Conservation (phyloP, 148 eudicot genomes). For the Nyssa sinensis region DNA sequence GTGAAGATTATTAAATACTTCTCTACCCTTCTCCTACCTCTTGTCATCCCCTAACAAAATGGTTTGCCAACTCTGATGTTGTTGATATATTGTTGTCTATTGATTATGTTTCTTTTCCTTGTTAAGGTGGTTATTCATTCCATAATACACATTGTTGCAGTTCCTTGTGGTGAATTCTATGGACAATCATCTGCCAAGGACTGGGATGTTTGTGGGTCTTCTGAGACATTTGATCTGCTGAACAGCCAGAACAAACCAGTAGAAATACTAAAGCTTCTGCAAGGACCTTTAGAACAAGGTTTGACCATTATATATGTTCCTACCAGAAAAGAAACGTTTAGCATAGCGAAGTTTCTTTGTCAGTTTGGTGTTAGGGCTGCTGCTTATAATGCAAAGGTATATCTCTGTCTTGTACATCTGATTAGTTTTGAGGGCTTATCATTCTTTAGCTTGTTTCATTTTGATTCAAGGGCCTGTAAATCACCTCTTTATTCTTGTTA, state of each 20-base stretch:
- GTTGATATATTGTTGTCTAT: background rate
- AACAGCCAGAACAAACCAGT: constrained; percentile 24
- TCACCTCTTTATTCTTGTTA: background rate
- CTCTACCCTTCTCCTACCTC: background rate
- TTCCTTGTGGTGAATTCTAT: constrained; percentile 75
- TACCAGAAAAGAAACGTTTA: constrained; percentile 70
- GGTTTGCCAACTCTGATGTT: background rate
- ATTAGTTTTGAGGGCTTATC: background rate
- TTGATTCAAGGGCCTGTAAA: background rate
- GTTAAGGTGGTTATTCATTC: background rate
- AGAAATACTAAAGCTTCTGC: constrained; percentile 25
- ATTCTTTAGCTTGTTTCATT: background rate
- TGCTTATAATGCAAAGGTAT: constrained; percentile 84
- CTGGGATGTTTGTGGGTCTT: constrained; percentile 19
- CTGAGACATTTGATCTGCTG: constrained; percentile 20
- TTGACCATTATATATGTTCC: constrained; percentile 82
- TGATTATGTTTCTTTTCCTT: background rate
- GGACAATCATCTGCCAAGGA: constrained; percentile 37
- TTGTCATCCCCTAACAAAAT: background rate
- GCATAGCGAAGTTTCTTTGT: constrained; percentile 60
- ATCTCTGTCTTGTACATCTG: background rate
- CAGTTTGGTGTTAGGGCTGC: constrained; percentile 75
- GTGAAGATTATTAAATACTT: background rate
- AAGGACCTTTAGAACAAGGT: constrained; percentile 48
- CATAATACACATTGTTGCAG: constrained; percentile 38